Evolutionary conservation across 2,329 filamentous ascomycete genomes (phyloP).

Genomic region (Colletotrichum cordylinicola): DNA sequence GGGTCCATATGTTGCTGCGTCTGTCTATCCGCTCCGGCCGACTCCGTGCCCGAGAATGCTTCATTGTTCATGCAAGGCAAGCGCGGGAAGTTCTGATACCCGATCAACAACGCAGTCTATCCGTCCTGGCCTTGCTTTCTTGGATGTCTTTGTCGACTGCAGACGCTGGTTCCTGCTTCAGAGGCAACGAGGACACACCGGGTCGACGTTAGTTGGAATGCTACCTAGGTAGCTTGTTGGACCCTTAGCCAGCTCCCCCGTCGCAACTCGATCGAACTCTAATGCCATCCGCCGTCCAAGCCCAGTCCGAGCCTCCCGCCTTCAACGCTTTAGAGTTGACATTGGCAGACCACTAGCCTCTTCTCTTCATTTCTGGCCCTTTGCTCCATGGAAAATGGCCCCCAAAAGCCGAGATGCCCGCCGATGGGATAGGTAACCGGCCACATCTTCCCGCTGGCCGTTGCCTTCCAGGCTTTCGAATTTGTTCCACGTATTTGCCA

Average conservation of each 20-base stretch:
- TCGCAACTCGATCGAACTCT: slow-evolving; percentile 3
- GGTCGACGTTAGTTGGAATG: not conserved
- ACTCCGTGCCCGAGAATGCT: not conserved
- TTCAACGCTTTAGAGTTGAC: slow-evolving; percentile 1
- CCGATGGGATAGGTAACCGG: not conserved
- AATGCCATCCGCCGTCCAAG: not conserved
- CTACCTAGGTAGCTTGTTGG: not conserved
- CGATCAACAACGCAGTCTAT: not conserved
- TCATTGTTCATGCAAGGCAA: not conserved
- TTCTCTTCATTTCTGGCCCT: not conserved
- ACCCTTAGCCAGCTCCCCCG: not conserved
- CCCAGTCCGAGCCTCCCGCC: slow-evolving; percentile 10
- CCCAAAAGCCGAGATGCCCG: not conserved
- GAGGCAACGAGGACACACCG: not conserved
- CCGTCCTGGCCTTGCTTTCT: not conserved
- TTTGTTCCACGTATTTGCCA: not conserved
- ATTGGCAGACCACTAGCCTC: not conserved
- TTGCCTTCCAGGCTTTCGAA: not conserved
- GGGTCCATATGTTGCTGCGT: not conserved
- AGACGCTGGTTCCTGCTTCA: not conserved
- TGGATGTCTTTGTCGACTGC: not conserved
- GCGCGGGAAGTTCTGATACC: not conserved
- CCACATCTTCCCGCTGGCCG: not conserved
- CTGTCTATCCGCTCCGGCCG: not conserved
- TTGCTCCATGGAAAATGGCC: not conserved